Evolutionary conservation across 371 early-diverging fungal genomes (phyloP).

Genomic region (Catenaria anguillulae): DNA sequence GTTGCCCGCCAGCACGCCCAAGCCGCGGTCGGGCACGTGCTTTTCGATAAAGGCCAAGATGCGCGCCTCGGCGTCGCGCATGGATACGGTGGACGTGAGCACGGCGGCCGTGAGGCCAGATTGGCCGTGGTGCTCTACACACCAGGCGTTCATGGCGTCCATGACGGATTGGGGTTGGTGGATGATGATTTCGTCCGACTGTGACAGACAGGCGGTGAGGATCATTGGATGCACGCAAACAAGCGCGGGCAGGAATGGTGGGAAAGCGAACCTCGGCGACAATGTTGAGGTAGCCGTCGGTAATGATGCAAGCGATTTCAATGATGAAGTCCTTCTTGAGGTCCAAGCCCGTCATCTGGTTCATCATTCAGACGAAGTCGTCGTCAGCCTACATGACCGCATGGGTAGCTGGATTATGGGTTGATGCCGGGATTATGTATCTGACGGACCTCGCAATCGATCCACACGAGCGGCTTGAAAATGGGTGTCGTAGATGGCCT

Average conservation of each 20-base stretch:
- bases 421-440: neutral
- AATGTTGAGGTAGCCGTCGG: neutral
- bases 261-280: slow-evolving; percentile 8
- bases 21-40: slow-evolving; percentile 28
- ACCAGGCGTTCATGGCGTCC: slow-evolving; percentile 87
- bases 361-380: slow-evolving; percentile 70
- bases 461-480: slow-evolving; percentile 58
- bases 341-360: slow-evolving; percentile 19
- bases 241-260: neutral
- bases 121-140: slow-evolving; percentile 66
- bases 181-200: slow-evolving; percentile 32
- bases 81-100: slow-evolving; percentile 46
- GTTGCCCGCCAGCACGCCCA: slow-evolving; percentile 42
- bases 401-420: slow-evolving; percentile 28
- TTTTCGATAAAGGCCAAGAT: slow-evolving; percentile 54
- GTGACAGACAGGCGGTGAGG: neutral
- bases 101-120: slow-evolving; percentile 74
- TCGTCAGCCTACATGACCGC: slow-evolving; percentile 47
- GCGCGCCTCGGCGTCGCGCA: slow-evolving; percentile 50
- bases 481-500: no score
- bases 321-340: neutral
- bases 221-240: neutral
- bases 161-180: slow-evolving; percentile 57
- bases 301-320: neutral
- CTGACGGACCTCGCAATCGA: slow-evolving; percentile 57